phyloP scores from a whole-genome alignment of 2,329 filamentous ascomycete species.

The Bipolaris victoriae region DNA sequence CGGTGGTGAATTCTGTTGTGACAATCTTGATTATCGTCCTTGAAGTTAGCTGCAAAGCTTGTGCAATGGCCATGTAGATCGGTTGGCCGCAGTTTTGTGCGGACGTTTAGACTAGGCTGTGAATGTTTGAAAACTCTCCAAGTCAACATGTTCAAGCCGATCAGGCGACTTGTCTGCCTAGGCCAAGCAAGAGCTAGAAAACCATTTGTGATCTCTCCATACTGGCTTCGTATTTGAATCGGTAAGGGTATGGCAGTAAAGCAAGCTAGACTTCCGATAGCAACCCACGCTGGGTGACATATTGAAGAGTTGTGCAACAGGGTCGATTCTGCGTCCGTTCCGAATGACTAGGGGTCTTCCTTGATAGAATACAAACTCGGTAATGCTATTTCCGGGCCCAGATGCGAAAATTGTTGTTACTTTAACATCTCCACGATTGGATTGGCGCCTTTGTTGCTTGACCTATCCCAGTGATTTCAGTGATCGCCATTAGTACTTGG shows the following conservation, averaged over 20 bases:
- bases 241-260: background rate
- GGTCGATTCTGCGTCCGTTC: background rate
- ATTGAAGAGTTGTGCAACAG: conserved; percentile 11
- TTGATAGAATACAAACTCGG: background rate
- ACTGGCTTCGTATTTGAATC: background rate
- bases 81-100: background rate
- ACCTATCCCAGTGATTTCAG: conserved; percentile 10
- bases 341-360: background rate
- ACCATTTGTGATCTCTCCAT: background rate
- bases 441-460: background rate
- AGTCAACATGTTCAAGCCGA: background rate
- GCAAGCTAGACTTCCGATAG: conserved; percentile 2
- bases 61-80: conserved; percentile 1
- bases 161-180: background rate
- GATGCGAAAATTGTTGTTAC: background rate
- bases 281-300: background rate
- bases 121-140: background rate
- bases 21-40: background rate
- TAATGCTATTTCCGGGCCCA: background rate
- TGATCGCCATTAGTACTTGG: background rate
- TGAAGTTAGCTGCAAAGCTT: background rate
- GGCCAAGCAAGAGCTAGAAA: background rate
- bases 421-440: background rate
- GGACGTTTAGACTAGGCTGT: background rate
- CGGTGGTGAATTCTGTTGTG: background rate